Evolutionary conservation across 208 protist genomes (phyloP).

Genomic region (Leishmania turanica): DNA sequence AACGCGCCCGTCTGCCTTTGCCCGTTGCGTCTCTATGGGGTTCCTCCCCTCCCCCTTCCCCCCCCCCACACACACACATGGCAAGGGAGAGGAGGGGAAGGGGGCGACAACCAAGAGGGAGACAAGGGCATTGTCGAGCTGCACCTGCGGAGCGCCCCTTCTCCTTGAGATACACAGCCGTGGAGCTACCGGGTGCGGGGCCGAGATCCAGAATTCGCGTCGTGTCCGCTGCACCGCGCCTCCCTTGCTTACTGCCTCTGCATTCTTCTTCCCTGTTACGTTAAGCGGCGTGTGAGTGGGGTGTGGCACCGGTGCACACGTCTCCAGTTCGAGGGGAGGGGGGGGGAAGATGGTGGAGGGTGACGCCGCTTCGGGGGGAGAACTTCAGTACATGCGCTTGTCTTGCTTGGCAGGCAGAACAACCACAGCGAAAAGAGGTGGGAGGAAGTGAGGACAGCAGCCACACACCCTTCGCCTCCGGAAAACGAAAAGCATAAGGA

Average conservation of each 20-base stretch:
- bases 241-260: not conserved
- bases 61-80: not conserved
- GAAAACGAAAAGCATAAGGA: not conserved
- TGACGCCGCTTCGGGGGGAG: not conserved
- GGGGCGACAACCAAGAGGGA: not conserved
- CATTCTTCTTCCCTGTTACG: not conserved
- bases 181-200: not conserved
- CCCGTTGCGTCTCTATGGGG: not conserved
- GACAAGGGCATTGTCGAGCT: not conserved
- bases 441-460: not conserved
- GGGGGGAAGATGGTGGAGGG: not conserved
- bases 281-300: not conserved
- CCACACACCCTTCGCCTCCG: not conserved
- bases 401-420: not conserved
- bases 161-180: not conserved
- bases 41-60: no score
- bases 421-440: not conserved
- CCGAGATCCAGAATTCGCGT: not conserved
- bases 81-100: not conserved
- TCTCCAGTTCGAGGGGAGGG: not conserved
- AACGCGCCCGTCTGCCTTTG: not conserved
- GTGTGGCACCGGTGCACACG: not conserved
- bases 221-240: not conserved
- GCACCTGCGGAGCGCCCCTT: not conserved
- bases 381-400: not conserved